Evolutionary conservation across 257 asterid species (phyloP), one percentile per base, ranked within the genome.

Genomic region (Jacaranda copaia): DNA sequence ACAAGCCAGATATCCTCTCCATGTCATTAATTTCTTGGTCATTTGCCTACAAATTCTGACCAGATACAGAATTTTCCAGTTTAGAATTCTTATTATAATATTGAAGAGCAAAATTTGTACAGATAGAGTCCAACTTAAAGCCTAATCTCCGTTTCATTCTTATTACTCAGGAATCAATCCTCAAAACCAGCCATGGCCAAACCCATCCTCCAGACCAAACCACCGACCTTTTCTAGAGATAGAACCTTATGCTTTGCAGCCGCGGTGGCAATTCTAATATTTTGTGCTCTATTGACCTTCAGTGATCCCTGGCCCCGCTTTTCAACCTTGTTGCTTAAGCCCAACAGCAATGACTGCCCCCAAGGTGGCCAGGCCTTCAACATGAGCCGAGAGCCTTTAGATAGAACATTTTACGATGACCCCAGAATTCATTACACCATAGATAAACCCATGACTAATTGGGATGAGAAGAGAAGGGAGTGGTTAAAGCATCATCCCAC

Each of bases 361-460:
- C 53, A 66, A 16, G 55, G 56, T 12, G 14, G 67, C 20, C 68
- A 40, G 42, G 9, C 64, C 68, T 61, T 56, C 74, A 64, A 83
- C 79, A 66, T 74, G 8, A 62, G 75, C 61, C 56, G 63, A 73
- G 91, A 88, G 5, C 73, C 92, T 0, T 57, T 35, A 14, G 89
- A 84, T 4, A 78, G 40, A 15, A 92, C 94, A 0, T 94, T 90
- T 67, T 92, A 94, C 79, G 96, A 94, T 20, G 97, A 94, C 43
- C 87, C 86, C 1, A 81, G 75, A 1, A 68, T 71, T 8, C 81
- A 48, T 38, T 94, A 90, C 90, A 86, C 94, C 45, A 70, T 88
- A 3, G 88, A 86, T 12, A 85, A 83, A 15, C 92, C 97, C 65
- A 53, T 92, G 75, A 68, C 15, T 7, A 79, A 84, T 0, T 94